These are phyloP conservation scores for Microstroma glucosiphilum DNA, from an alignment of 1,284 basidiomycete genomes.

Conservation along the genomic window DNA sequence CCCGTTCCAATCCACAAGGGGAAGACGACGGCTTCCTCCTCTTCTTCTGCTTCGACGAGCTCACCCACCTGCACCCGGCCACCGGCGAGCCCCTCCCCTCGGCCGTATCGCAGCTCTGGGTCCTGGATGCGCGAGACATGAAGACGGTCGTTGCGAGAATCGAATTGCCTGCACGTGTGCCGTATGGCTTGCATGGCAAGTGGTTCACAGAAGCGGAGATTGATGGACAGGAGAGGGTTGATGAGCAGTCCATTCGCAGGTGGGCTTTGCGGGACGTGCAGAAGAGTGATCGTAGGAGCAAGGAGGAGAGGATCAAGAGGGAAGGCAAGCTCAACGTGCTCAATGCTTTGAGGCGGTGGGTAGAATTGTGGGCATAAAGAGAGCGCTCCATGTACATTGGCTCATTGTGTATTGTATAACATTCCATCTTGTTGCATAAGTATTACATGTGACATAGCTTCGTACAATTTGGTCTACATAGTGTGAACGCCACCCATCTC, in stretches of 20 bases:
- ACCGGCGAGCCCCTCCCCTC: constrained; percentile 50
- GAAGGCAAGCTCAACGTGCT: no score
- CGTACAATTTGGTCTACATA: no score
- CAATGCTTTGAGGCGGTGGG: no score
- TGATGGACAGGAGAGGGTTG: neutral
- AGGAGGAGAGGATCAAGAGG: no score
- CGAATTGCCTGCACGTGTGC: constrained; percentile 53
- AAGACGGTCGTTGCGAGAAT: constrained; percentile 52
- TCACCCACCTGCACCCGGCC: constrained; percentile 40
- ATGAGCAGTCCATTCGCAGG: neutral
- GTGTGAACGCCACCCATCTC: no score
- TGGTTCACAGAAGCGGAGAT: constrained; percentile 48
- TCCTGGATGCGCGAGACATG: constrained; percentile 54
- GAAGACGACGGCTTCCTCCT: constrained; percentile 56
- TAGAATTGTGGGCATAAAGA: no score
- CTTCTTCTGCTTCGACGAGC: constrained; percentile 56
- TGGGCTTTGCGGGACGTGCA: neutral
- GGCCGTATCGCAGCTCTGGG: constrained; percentile 53
- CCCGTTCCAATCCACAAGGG: constrained; percentile 20
- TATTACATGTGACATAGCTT: no score
- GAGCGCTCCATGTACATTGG: no score
- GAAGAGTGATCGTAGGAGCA: no score
- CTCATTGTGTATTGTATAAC: no score
- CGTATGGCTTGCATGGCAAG: constrained; percentile 51
- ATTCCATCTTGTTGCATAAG: no score